Evolutionary conservation across 2,329 filamentous ascomycete genomes (phyloP), one percentile per base, ranked within the genome.

Genomic region (Alternaria conjuncta): DNA sequence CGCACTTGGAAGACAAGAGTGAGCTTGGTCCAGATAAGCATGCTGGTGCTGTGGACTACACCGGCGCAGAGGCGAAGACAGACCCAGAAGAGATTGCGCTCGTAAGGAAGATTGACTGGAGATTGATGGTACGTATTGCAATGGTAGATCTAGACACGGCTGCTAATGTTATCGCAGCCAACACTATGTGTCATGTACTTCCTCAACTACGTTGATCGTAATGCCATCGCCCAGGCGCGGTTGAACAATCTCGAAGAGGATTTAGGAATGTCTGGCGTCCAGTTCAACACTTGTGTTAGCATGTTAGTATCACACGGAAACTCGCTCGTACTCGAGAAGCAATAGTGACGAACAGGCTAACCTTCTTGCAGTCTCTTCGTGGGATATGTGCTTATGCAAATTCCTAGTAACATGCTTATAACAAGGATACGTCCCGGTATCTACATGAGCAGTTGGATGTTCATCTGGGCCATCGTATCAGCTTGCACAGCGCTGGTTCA

Each of bases 161-260:
- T 8, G 20, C 44, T 61, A 23, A 63, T 32, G 13, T 25, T 1
- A 4, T 4, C 11, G 20, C 9, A 77, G 80, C 82, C 83, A 2
- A 81, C 76, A 10, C 58, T 82, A 25, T 81, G 78, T 61, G 71
- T 69, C 5, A 83, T 84, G 82, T 84, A 83, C 51, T 84, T 78
- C 18, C 59, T 75, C 10, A 80, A 80, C 49, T 80, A 77, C 47
- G 74, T 77, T 7, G 88, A 90, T 70, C 83, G 88, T 21, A 89
- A 89, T 75, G 89, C 90, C 73, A 89, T 91, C 64, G 88, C 88
- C 0, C 84, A 88, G 6, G 90, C 89, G 0, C 84, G 86, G 8
- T 81, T 92, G 56, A 87, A 88, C 73, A 87, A 88, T 13, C 80
- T 92, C 9, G 86, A 90, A 59, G 78, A 82, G 0, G 89, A 91